These are phyloP conservation scores for Tolypocladium amazonense DNA, from an alignment of 2,329 filamentous ascomycete species.

Conservation along the genomic window DNA sequence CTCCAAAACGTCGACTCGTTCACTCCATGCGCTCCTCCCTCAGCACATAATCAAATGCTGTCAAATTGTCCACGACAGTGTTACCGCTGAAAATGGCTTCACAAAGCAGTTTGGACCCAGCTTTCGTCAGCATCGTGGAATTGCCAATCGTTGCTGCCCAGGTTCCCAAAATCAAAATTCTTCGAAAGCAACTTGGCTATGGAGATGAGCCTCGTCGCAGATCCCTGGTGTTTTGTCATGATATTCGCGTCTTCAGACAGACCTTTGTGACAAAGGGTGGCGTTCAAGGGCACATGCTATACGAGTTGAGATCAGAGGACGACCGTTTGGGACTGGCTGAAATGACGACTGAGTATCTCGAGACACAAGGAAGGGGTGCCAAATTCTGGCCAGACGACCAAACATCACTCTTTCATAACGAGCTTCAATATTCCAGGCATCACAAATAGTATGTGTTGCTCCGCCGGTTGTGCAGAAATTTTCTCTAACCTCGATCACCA, in stretches of 20 bases:
- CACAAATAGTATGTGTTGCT: background rate
- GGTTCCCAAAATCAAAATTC: background rate
- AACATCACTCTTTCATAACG: background rate
- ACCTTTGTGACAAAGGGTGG: background rate
- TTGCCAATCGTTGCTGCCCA: background rate
- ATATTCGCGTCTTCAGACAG: background rate
- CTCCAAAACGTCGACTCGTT: background rate
- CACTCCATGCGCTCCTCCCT: background rate
- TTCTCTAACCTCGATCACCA: background rate
- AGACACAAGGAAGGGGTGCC: background rate
- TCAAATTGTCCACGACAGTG: too few species aligned
- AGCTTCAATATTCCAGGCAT: background rate
- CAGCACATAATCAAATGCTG: background rate
- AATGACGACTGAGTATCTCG: background rate
- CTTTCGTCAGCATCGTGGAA: background rate
- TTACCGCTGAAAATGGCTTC: background rate
- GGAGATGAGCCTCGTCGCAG: background rate
- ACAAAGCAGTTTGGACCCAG: background rate
- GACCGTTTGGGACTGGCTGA: background rate
- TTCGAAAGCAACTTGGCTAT: background rate
- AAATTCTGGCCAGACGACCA: background rate
- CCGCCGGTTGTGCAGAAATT: background rate
- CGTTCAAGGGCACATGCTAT: background rate
- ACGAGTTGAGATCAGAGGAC: background rate
- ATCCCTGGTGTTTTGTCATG: background rate